Base-by-base conservation (phyloP, 164 flowering plant species). In the Houttuynia cordata region DNA sequence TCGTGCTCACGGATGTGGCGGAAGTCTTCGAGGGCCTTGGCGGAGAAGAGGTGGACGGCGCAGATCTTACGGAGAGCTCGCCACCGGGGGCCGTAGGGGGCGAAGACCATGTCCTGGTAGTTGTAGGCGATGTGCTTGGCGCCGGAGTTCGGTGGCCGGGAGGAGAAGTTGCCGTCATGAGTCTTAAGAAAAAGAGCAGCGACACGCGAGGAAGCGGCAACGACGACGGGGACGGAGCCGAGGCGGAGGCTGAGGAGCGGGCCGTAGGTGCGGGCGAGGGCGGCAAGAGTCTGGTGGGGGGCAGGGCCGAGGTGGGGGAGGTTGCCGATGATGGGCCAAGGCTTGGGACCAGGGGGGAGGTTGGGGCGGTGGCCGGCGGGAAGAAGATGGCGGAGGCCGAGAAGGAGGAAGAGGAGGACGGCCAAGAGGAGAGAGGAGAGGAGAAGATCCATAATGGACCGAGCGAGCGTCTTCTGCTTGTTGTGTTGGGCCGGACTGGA, bases 301-400 rank as follows among this genome's bases (percentile, higher is more conserved):
- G 56, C 64, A 0, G 80, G 64, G 20, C 97, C 98, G 19, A 93
- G 61, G 60, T 84, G 94, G 0, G 91, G 97, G 10, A 93, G 78
- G 81, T 87, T 89, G 4, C 98, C 98, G n/a, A 93, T 23, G 0
- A 93, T 64, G 0, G 98, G 98, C 94, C 96, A 90, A 63, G 90
- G 91, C 34, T 65, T 78, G 0, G 96, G 96, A 1, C 96, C 98
- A 0, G 98, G 96, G 0, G 96, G 95, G 10, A 80, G 78, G 1
- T 68, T 76, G 18, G 4, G 61, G 13, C 65, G 64, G 67, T 17
- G 50, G 8, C 53, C 61, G 49, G 1, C 42, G 10, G 8, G 10
- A 10, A 40, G 42, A 10, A 40, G n/a, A n/a, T n/a, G n/a, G n/a
- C n/a, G 49, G 49, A 42, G 49, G 49, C 4, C 10, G 17, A 42